Evolutionary conservation across 139 green algal genomes (phyloP).

Genomic region (Micractinium sp.): DNA sequence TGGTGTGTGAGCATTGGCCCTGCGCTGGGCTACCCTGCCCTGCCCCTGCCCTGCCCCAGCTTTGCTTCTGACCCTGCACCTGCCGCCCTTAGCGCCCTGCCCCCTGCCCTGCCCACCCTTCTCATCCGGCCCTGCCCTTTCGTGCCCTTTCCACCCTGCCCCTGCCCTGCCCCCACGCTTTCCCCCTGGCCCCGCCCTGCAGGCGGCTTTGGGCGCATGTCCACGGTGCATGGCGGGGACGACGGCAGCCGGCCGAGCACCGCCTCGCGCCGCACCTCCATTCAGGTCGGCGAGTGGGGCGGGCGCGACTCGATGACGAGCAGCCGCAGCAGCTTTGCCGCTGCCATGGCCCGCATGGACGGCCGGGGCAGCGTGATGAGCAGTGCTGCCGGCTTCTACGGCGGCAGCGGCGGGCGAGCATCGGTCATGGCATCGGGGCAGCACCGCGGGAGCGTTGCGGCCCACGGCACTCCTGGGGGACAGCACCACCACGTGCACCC

Average conservation of each 20-base stretch:
- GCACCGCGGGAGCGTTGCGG: neutral
- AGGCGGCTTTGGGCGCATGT: neutral
- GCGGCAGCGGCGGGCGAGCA: neutral
- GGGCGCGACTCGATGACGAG: neutral
- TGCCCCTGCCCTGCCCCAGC: too few species aligned
- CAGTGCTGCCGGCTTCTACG: neutral
- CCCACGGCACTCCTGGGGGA: neutral
- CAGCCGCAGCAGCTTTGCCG: conserved; percentile 2
- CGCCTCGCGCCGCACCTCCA: conserved; percentile 16
- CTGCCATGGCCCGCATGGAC: neutral
- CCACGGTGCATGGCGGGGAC: neutral
- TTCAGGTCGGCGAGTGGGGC: neutral
- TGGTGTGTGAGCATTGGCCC: too few species aligned
- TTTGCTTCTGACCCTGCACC: too few species aligned
- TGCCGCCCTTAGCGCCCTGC: too few species aligned
- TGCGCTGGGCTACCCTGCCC: too few species aligned
- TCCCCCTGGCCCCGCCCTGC: too few species aligned
- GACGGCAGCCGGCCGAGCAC: neutral
- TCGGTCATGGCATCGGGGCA: neutral
- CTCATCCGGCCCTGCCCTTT: too few species aligned
- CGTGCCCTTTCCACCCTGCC: too few species aligned
- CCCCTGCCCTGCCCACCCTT: too few species aligned
- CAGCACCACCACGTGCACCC: neutral
- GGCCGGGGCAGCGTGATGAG: conserved; percentile 13
- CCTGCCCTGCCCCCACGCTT: too few species aligned